Conservation (phyloP, 1,284 basidiomycete genomes). For the Cutaneotrichosporon curvatum region DNA sequence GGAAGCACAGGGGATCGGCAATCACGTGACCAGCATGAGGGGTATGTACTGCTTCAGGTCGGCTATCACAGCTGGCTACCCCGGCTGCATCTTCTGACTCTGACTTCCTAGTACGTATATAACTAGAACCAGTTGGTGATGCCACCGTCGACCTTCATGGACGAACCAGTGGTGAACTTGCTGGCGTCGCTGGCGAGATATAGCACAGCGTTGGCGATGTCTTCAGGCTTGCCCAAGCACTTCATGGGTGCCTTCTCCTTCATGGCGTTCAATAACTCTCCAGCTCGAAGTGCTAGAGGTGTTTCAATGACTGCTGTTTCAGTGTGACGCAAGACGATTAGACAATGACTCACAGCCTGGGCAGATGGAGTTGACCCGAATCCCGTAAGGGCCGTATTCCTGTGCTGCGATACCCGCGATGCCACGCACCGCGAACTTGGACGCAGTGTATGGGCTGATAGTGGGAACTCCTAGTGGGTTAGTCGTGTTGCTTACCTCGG, state of each 20-base stretch:
- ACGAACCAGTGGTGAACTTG: slow-evolving; percentile 29
- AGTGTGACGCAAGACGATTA: too few species aligned
- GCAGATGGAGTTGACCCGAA: slow-evolving; percentile 28
- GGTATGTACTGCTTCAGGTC: too few species aligned
- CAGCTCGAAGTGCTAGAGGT: too few species aligned
- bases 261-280: background rate
- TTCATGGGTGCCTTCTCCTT: background rate
- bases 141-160: slow-evolving; percentile 21
- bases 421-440: slow-evolving; percentile 31
- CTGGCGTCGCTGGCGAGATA: slow-evolving; percentile 43
- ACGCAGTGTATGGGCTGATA: slow-evolving; percentile 27
- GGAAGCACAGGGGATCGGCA: too few species aligned
- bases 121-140: slow-evolving; percentile 15
- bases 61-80: too few species aligned
- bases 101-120: too few species aligned
- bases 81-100: too few species aligned
- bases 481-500: slow-evolving; percentile 9
- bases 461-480: slow-evolving; percentile 22
- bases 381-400: slow-evolving; percentile 25
- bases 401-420: slow-evolving; percentile 22
- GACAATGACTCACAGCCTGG: slow-evolving; percentile 19
- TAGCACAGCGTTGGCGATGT: slow-evolving; percentile 21
- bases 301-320: too few species aligned
- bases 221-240: background rate
- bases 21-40: too few species aligned